phyloP scores from a whole-genome alignment of 257 asterid genomes.

The Asclepias syriaca region DNA sequence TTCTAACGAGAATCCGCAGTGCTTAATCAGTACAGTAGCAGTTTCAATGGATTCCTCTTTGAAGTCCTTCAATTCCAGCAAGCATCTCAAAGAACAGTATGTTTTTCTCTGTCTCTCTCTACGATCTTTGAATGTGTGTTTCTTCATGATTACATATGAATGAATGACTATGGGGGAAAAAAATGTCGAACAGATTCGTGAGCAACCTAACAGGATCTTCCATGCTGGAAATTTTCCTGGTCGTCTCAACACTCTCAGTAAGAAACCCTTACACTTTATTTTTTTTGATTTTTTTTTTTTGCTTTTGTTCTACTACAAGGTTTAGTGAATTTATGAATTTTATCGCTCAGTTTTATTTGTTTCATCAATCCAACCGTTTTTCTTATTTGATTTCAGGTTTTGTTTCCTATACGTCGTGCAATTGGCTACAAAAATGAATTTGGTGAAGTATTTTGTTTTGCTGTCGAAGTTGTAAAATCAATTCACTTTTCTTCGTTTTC shows the following conservation, averaged over 20 bases:
- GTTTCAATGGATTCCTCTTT: slow-evolving; percentile 42
- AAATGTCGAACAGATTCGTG: slow-evolving; percentile 52
- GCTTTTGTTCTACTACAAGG: not conserved
- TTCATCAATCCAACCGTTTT: not conserved
- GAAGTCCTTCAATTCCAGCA: slow-evolving; percentile 53
- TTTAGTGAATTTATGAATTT: not conserved
- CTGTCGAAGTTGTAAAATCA: not conserved
- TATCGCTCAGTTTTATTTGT: not conserved
- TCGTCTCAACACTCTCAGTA: slow-evolving; percentile 46
- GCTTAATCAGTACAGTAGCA: not conserved
- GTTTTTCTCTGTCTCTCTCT: slow-evolving; percentile 1
- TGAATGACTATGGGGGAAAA: not conserved
- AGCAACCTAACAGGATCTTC: slow-evolving; percentile 77
- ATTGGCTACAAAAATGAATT: slow-evolving; percentile 29
- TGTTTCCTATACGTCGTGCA: slow-evolving; percentile 50
- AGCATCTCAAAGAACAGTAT: slow-evolving; percentile 75
- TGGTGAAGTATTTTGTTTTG: slow-evolving; percentile 28
- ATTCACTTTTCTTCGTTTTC: not conserved
- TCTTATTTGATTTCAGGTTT: slow-evolving; percentile 32
- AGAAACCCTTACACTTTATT: not conserved
- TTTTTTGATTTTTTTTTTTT: not conserved
- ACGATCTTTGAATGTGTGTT: not conserved
- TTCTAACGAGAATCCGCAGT: not conserved
- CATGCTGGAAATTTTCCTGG: slow-evolving; percentile 49
- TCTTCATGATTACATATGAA: not conserved